phyloP scores from a whole-genome alignment of 148 eudicot genomes.

The Nepenthes mirabilis region DNA sequence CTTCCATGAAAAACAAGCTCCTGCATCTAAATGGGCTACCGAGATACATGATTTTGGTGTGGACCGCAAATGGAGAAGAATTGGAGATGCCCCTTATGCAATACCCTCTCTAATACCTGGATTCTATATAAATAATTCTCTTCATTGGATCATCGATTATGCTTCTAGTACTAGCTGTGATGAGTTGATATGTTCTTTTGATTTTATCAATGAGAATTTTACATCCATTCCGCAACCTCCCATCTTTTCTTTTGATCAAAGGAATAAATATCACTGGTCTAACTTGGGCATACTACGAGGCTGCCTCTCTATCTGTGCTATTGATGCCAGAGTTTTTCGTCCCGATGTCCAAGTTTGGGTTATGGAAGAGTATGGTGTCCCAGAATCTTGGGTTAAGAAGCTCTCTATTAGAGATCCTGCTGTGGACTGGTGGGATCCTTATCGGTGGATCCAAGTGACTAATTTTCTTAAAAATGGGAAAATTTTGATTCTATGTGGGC shows the following conservation, averaged over 20 bases:
- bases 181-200: slow-evolving; percentile 19
- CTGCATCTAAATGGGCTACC: slow-evolving; percentile 1
- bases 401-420: slow-evolving; percentile 24
- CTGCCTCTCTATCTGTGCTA: slow-evolving; percentile 19
- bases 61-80: slow-evolving; percentile 18
- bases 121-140: slow-evolving; percentile 14
- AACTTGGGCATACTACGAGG: slow-evolving; percentile 22
- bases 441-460: slow-evolving; percentile 23
- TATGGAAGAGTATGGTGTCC: slow-evolving; percentile 29
- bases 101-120: slow-evolving; percentile 23
- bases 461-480: slow-evolving; percentile 9
- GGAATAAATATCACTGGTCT: slow-evolving; percentile 14
- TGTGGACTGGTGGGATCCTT: slow-evolving; percentile 34
- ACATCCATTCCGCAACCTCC: slow-evolving; percentile 17
- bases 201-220: slow-evolving; percentile 26
- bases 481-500: slow-evolving; percentile 16
- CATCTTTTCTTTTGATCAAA: slow-evolving; percentile 1
- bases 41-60: slow-evolving; percentile 18
- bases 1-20: slow-evolving; percentile 6
- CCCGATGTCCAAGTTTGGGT: slow-evolving; percentile 25
- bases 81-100: slow-evolving; percentile 12
- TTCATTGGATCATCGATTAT: slow-evolving; percentile 25
- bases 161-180: background rate
- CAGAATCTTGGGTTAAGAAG: slow-evolving; percentile 23
- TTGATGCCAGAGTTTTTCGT: slow-evolving; percentile 21